Evolutionary conservation across 495 filamentous ascomycete species (phyloP), one percentile per base, ranked within the genome.

Genomic region (Rhypophila decipiens): DNA sequence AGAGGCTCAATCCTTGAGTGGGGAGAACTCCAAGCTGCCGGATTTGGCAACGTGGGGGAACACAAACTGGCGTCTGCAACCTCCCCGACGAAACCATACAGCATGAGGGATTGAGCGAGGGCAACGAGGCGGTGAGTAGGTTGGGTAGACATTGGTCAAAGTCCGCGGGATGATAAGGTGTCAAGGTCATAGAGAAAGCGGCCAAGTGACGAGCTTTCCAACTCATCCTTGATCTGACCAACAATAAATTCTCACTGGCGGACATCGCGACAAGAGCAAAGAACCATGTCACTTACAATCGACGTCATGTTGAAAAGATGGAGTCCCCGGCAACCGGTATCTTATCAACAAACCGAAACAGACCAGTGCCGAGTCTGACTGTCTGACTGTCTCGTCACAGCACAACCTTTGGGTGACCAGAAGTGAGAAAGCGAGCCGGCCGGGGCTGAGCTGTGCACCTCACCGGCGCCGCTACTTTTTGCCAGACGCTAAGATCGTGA

Each of bases 221-320:
- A n/a, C n/a, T n/a, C n/a, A n/a, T n/a, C n/a, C n/a, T n/a, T n/a
- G n/a, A n/a, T n/a, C n/a, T n/a, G n/a, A n/a, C n/a, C n/a, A n/a
- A n/a, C n/a, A n/a, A n/a, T n/a, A n/a, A n/a, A n/a, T n/a, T n/a
- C n/a, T n/a, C n/a, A n/a, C n/a, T n/a, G n/a, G n/a, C n/a, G n/a
- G n/a, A n/a, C n/a, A n/a, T n/a, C n/a, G n/a, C n/a, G 44, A 50
- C 35, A 43, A 44, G 18, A 38, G 37, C 39, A 39, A 23, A 19
- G 36, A 38, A n/a, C 15, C 15, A 38, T 23, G 1, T 48, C 33
- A 67, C 68, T 69, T 53, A 71, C 68, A 63, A 71, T 71, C 53
- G 67, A 71, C 61, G 68, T 69, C 68, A 71, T 71, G 64, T 47
- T 51, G 27, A 13, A 31, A n/a, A n/a, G n/a, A n/a, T 59, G 33